Evolutionary conservation across 345 rosid species (phyloP).

Genomic region (Microthlaspi erraticum): DNA sequence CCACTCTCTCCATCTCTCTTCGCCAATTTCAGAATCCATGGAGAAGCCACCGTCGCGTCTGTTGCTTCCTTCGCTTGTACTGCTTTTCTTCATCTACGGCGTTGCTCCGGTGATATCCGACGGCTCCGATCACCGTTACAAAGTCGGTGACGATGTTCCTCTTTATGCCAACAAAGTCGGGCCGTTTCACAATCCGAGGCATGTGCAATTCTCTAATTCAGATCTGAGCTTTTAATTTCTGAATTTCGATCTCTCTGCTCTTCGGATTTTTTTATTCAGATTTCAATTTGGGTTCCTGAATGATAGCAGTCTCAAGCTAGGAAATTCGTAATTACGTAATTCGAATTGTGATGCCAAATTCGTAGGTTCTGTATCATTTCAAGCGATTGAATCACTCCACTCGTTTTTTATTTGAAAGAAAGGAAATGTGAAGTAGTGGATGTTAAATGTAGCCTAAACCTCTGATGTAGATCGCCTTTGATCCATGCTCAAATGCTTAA

Average conservation of each 20-base stretch:
- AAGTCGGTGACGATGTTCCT: constrained; percentile 57
- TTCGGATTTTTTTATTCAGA: constrained; percentile 5
- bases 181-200: constrained; percentile 76
- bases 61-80: not conserved
- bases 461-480: not conserved
- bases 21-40: constrained; percentile 23
- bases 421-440: not conserved
- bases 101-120: constrained; percentile 45
- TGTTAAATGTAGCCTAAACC: not conserved
- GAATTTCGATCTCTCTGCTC: not conserved
- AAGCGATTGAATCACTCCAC: not conserved
- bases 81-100: constrained; percentile 22
- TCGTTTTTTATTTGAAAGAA: not conserved
- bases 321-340: not conserved
- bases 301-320: not conserved
- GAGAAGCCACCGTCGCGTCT: constrained; percentile 6
- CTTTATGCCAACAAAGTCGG: constrained; percentile 74
- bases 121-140: constrained; percentile 64
- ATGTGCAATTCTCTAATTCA: constrained; percentile 2
- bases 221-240: constrained; percentile 32
- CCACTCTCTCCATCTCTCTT: not conserved
- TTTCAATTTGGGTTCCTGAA: not conserved
- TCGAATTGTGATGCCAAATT: not conserved
- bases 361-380: not conserved
- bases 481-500: not conserved